Evolutionary conservation across 2,329 filamentous ascomycete species (phyloP).

Genomic region (Neofusicoccum cordaticola): DNA sequence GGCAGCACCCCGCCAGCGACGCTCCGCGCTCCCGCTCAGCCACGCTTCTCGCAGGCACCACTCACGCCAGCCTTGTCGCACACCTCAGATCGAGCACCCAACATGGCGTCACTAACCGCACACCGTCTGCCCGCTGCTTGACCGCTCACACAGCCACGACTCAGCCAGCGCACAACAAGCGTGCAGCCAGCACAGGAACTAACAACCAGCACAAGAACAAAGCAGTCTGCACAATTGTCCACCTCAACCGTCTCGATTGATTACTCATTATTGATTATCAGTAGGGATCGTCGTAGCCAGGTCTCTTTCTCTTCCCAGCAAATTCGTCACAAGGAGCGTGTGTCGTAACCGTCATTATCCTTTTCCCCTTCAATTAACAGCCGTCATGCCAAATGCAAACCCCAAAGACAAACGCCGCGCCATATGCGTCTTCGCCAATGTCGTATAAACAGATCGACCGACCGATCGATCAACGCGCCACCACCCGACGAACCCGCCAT

Average conservation of each 20-base stretch:
- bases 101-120: neutral
- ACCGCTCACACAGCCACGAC: no score
- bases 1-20: no score
- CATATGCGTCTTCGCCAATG: neutral
- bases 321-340: neutral
- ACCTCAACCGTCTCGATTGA: neutral
- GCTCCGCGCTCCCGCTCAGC: neutral
- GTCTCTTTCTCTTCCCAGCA: neutral
- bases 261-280: constrained; percentile 10
- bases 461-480: neutral
- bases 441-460: neutral
- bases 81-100: neutral
- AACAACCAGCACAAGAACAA: neutral
- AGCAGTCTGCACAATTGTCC: neutral
- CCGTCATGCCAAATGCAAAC: neutral
- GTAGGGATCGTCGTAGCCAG: constrained; percentile 7
- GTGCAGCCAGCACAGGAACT: no score
- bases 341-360: constrained; percentile 3
- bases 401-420: neutral
- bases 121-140: no score
- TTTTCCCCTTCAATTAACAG: neutral
- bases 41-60: neutral
- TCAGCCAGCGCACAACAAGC: no score
- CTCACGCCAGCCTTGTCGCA: neutral
- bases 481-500: neutral